phyloP scores from a whole-genome alignment of 352 stramenopile species.

The Globisporangium mamillatum region DNA sequence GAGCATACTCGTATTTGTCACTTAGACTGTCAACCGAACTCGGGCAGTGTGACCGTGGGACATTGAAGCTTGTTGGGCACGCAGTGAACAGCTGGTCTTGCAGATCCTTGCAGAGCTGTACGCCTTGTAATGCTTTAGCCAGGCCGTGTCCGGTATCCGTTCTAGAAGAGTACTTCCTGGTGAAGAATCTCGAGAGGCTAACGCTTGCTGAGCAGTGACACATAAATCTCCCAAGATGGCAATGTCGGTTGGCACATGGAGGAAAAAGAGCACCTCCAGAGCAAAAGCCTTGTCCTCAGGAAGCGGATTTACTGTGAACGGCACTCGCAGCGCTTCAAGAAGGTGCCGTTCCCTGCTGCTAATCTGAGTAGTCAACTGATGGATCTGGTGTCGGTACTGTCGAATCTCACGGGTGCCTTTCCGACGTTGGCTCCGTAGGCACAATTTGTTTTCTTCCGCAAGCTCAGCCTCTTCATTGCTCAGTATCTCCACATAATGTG shows the following conservation, averaged over 20 bases:
- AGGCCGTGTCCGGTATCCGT: slow-evolving; percentile 7
- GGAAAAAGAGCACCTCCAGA: slow-evolving; percentile 41
- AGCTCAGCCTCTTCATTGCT: neutral
- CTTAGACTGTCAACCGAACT: slow-evolving; percentile 23
- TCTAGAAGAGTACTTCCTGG: neutral
- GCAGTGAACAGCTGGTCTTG: neutral
- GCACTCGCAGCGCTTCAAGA: slow-evolving; percentile 18
- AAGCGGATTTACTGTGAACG: slow-evolving; percentile 30
- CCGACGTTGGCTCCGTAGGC: neutral
- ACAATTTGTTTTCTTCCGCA: neutral
- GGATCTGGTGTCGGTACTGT: neutral
- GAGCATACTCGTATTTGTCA: slow-evolving; percentile 15
- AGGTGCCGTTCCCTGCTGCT: neutral
- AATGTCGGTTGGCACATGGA: slow-evolving; percentile 35
- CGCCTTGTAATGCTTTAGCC: slow-evolving; percentile 22
- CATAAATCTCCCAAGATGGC: slow-evolving; percentile 39
- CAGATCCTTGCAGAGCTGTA: neutral
- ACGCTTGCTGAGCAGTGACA: slow-evolving; percentile 29
- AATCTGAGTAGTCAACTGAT: neutral
- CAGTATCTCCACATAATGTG: neutral
- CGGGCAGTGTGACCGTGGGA: slow-evolving; percentile 2
- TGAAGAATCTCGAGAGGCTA: slow-evolving; percentile 13
- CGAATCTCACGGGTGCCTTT: neutral
- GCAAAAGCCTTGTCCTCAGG: slow-evolving; percentile 21
- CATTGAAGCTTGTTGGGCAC: neutral